Evolutionary conservation across 2,329 filamentous ascomycete species (phyloP).

Genomic region (Paecilomyces variotii): DNA sequence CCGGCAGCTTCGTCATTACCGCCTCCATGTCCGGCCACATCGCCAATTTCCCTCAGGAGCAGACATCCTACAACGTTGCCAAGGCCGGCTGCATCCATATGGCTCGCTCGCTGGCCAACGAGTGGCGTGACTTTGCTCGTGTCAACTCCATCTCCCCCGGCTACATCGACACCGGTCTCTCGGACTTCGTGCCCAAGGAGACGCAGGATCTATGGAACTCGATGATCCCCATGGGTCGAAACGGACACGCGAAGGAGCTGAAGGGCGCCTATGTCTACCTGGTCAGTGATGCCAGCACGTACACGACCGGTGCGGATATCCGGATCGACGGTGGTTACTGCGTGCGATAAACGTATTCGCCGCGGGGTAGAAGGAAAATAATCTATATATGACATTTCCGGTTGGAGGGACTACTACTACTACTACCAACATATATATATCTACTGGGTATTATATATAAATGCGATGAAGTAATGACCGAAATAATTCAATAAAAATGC

Average conservation of each 20-base stretch:
- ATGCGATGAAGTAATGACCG: too few relatives aligned
- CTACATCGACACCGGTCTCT: slow-evolving; percentile 61
- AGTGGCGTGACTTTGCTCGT: slow-evolving; percentile 62
- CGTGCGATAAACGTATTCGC: slow-evolving; percentile 24
- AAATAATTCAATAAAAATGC: too few relatives aligned
- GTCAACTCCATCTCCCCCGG: slow-evolving; percentile 62
- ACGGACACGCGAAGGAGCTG: slow-evolving; percentile 57
- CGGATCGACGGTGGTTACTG: slow-evolving; percentile 44
- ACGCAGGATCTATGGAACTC: slow-evolving; percentile 50
- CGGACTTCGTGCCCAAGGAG: slow-evolving; percentile 55
- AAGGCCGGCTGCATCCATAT: slow-evolving; percentile 62
- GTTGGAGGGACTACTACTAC: too few relatives aligned
- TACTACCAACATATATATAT: too few relatives aligned
- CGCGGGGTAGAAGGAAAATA: too few relatives aligned
- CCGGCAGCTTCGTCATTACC: slow-evolving; percentile 58
- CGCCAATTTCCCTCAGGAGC: slow-evolving; percentile 54
- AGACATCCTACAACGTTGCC: slow-evolving; percentile 57
- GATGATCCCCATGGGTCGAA: slow-evolving; percentile 54
- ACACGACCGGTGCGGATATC: slow-evolving; percentile 43
- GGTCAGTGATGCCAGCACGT: slow-evolving; percentile 40
- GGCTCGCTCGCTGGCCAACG: slow-evolving; percentile 57
- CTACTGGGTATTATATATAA: too few relatives aligned
- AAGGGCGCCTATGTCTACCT: slow-evolving; percentile 52
- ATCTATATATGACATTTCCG: too few relatives aligned
- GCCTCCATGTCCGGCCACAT: slow-evolving; percentile 54